These are phyloP conservation scores for Skeletonema potamos DNA, from an alignment of 108 stramenopile genomes.

Conservation along the genomic window DNA sequence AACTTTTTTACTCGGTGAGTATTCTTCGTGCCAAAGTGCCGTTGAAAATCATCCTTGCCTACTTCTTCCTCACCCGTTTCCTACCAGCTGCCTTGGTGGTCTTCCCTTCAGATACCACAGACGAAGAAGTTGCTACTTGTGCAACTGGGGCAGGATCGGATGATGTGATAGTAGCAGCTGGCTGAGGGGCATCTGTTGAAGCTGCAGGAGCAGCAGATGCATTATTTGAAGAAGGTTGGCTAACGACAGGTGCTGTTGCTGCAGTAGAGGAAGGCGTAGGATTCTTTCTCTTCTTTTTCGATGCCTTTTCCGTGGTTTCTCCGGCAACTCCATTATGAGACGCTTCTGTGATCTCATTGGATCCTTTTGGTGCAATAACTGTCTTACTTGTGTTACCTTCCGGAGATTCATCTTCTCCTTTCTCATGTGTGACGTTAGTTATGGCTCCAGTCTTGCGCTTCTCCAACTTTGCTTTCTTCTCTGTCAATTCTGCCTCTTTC, in stretches of 20 bases:
- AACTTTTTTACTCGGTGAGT: background rate
- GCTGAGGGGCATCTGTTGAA: background rate
- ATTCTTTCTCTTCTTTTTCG: constrained; percentile 22
- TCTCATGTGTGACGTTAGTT: constrained; percentile 5
- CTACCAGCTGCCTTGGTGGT: constrained; percentile 9
- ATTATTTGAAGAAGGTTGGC: background rate
- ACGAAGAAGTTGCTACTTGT: background rate
- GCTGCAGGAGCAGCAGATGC: constrained; percentile 16
- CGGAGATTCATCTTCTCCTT: background rate
- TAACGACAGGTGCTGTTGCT: constrained; percentile 19
- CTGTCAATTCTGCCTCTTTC: constrained; percentile 71
- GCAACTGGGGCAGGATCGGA: constrained; percentile 2
- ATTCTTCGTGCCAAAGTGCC: background rate
- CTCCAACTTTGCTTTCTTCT: constrained; percentile 55
- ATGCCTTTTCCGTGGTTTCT: constrained; percentile 2
- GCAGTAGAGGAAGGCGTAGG: constrained; percentile 11
- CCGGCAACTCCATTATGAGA: background rate
- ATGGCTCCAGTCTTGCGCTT: constrained; percentile 38
- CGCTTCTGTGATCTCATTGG: background rate
- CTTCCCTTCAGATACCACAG: background rate
- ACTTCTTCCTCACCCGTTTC: constrained; percentile 33
- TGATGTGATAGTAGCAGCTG: background rate
- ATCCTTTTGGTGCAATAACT: background rate
- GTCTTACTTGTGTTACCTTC: constrained; percentile 9
- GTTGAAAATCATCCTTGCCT: background rate